A percentile compares a stretch with the other conserved stretches of the same genome.
Evolutionary conservation across 306 rosid genomes (phyloP).

Genomic region (Pterocarpus macrocarpus): DNA sequence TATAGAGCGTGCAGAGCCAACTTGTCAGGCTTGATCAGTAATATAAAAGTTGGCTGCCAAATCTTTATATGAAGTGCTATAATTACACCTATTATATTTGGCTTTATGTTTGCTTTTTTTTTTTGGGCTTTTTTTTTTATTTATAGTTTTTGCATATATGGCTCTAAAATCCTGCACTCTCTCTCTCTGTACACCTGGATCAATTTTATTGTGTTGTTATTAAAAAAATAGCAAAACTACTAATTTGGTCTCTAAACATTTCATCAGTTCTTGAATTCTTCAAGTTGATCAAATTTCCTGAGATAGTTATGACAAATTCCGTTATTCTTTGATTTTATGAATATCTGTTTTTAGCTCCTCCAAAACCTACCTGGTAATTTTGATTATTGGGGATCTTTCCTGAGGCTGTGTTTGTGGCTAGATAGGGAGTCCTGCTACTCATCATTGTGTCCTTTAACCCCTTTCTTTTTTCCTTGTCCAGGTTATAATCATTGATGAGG

Average conservation of each 20-base stretch:
- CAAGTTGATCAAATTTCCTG: conserved; percentile 4
- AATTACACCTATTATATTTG: conserved; percentile 2
- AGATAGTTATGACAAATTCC: too few species aligned
- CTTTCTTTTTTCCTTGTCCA: conserved; percentile 44
- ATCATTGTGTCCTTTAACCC: conserved; percentile 28
- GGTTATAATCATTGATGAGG: conserved; percentile 93
- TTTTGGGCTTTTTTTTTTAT: neutral
- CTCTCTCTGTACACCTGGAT: too few species aligned
- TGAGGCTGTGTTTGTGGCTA: conserved; percentile 7
- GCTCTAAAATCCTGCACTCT: too few species aligned
- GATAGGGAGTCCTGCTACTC: conserved; percentile 30
- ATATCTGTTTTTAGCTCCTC: neutral
- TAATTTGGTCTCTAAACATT: neutral
- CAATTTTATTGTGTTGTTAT: too few species aligned
- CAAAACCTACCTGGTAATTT: conserved; percentile 8
- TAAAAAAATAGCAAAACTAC: too few species aligned
- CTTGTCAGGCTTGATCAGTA: conserved; percentile 25
- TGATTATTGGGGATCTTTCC: conserved; percentile 30
- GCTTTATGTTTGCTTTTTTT: neutral
- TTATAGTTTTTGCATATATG: neutral
- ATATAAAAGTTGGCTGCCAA: conserved; percentile 10
- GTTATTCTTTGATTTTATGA: too few species aligned
- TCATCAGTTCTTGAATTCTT: neutral
- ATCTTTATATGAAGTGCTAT: neutral
- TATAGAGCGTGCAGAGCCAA: conserved; percentile 19